These are phyloP conservation scores for Kwoniella pini DNA, from an alignment of 768 basidiomycete genomes.

Conservation along the genomic window DNA sequence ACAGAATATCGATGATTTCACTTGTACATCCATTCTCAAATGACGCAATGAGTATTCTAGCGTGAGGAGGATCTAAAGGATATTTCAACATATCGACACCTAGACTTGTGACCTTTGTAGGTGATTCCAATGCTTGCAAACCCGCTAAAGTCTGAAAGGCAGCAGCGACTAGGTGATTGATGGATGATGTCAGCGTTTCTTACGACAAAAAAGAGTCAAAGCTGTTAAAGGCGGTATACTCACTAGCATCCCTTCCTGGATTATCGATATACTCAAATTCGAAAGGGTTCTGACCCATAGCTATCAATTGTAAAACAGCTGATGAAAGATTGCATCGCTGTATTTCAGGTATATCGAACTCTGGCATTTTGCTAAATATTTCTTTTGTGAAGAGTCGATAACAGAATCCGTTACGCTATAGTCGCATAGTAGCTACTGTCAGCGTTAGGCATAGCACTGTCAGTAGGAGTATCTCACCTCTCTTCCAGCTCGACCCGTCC, in stretches of 20 bases:
- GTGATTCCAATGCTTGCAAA: constrained; percentile 73
- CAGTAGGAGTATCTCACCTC: constrained; percentile 68
- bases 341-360: constrained; percentile 83
- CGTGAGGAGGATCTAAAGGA: constrained; percentile 83
- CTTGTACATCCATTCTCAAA: constrained; percentile 68
- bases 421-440: background rate
- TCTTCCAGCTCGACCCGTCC: constrained; percentile 95
- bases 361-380: constrained; percentile 67
- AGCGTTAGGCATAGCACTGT: too few relatives aligned
- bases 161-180: constrained; percentile 46
- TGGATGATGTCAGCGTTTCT: too few relatives aligned
- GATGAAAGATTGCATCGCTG: constrained; percentile 80
- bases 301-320: constrained; percentile 81
- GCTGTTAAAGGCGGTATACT: too few relatives aligned
- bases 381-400: constrained; percentile 90
- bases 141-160: constrained; percentile 64
- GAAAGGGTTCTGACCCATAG: constrained; percentile 76
- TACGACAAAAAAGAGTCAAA: too few relatives aligned
- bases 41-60: constrained; percentile 78
- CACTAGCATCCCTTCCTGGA: constrained; percentile 74
- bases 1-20: constrained; percentile 81
- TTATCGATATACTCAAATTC: constrained; percentile 84
- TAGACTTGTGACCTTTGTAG: constrained; percentile 66
- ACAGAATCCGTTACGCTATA: constrained; percentile 75
- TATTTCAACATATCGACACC: constrained; percentile 86